These are phyloP conservation scores for Grosmannia clavigera DNA, from an alignment of 2,329 filamentous ascomycete genomes.

Conservation along the genomic window DNA sequence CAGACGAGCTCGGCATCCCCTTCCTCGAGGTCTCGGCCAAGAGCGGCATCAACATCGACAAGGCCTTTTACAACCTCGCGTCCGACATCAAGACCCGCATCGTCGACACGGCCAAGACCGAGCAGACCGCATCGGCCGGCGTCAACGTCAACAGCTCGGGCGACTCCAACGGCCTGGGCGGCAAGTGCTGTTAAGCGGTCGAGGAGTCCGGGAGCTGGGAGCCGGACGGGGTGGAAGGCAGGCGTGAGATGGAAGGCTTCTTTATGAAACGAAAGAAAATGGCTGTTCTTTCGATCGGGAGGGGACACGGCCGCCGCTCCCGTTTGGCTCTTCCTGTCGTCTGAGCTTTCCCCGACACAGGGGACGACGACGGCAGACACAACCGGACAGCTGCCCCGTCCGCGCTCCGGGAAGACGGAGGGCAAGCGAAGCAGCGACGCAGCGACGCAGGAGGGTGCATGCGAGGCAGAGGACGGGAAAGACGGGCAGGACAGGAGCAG, in stretches of 20 bases:
- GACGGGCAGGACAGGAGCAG: slow-evolving; percentile 3
- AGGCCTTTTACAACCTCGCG: slow-evolving; percentile 92
- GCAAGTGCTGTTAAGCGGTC: slow-evolving; percentile 60
- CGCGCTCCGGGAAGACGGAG: not conserved
- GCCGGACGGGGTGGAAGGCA: not conserved
- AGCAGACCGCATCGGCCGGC: slow-evolving; percentile 44
- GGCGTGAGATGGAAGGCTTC: not conserved
- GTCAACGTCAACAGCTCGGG: slow-evolving; percentile 55
- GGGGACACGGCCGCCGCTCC: not conserved
- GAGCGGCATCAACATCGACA: slow-evolving; percentile 99
- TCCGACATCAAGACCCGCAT: slow-evolving; percentile 97
- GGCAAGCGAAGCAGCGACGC: not conserved
- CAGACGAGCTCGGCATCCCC: slow-evolving; percentile 90
- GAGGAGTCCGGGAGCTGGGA: not conserved
- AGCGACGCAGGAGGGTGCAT: not conserved
- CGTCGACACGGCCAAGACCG: slow-evolving; percentile 78
- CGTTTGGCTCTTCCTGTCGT: not conserved
- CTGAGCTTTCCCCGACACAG: not conserved
- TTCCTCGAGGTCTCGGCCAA: slow-evolving; percentile 98
- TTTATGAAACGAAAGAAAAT: not conserved
- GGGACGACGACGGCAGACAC: not conserved
- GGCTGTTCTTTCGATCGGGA: not conserved
- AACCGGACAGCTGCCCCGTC: not conserved
- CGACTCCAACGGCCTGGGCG: slow-evolving; percentile 39
- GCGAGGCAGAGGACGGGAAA: not conserved